Conservation (phyloP, 306 rosid genomes). For the Dalbergia cultrata region DNA sequence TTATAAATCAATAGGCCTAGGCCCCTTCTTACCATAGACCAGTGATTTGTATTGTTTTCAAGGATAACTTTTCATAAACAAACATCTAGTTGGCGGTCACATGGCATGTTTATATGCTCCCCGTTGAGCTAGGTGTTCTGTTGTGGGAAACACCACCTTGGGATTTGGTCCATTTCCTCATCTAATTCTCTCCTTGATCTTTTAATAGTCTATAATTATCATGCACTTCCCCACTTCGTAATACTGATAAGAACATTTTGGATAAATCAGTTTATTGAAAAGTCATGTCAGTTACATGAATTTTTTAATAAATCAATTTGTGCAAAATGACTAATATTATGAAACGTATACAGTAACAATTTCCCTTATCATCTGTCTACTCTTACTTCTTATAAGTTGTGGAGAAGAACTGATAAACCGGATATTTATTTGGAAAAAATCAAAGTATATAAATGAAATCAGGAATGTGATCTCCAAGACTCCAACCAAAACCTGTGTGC, state of each 20-base stretch:
- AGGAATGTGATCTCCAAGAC: neutral
- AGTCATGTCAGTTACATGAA: no score
- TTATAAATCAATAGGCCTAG: conserved; percentile 37
- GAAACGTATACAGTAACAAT: neutral
- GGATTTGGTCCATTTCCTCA: conserved; percentile 49
- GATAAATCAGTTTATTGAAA: no score
- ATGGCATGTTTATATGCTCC: conserved; percentile 73
- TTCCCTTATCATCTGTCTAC: neutral
- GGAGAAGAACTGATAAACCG: neutral
- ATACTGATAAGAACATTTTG: no score
- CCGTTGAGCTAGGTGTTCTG: conserved; percentile 59
- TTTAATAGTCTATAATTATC: conserved; percentile 8
- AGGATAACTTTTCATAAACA: conserved; percentile 43
- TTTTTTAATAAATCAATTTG: no score
- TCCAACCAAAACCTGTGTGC: neutral
- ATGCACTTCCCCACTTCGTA: neutral
- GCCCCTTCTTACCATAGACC: conserved; percentile 45
- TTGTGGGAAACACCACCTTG: conserved; percentile 64
- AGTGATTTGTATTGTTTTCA: conserved; percentile 42
- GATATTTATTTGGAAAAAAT: neutral
- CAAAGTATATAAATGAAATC: conserved; percentile 10
- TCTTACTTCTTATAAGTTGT: conserved; percentile 9
- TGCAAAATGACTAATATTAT: no score
- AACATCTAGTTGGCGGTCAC: conserved; percentile 74
- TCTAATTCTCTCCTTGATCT: conserved; percentile 31